phyloP scores from a whole-genome alignment of 768 basidiomycete species.

The Stropharia rugosoannulata region DNA sequence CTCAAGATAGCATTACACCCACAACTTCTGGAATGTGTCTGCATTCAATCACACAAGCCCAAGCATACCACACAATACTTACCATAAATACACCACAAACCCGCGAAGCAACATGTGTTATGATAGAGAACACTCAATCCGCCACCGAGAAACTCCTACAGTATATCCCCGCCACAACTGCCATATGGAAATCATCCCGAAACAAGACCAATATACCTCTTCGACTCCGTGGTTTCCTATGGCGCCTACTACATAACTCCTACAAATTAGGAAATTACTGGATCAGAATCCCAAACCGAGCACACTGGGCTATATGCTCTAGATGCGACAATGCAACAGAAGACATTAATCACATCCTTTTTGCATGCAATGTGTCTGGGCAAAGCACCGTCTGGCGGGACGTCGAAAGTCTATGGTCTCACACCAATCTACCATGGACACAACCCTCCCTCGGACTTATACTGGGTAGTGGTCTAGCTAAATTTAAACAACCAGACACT shows the following conservation, averaged over 20 bases:
- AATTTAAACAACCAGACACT: not conserved
- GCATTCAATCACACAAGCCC: too few species aligned
- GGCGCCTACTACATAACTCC: not conserved
- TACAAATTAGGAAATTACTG: not conserved
- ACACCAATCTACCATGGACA: not conserved
- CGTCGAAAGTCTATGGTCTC: not conserved
- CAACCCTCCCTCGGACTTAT: conserved; percentile 11
- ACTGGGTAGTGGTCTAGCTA: conserved; percentile 6
- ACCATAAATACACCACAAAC: too few species aligned
- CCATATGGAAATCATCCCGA: too few species aligned
- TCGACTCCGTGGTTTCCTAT: not conserved
- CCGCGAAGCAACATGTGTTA: too few species aligned
- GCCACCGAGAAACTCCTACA: too few species aligned
- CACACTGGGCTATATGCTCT: not conserved
- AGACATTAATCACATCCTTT: not conserved
- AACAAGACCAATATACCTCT: not conserved
- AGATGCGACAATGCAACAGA: not conserved
- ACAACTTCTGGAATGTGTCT: too few species aligned
- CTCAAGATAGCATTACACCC: too few species aligned
- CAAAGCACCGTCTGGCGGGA: not conserved
- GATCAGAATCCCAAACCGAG: not conserved
- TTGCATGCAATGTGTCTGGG: not conserved
- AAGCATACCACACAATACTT: too few species aligned
- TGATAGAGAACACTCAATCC: too few species aligned
- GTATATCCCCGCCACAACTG: too few species aligned